A percentile compares a stretch with the other conserved stretches of the same genome.
Evolutionary conservation across 2,329 filamentous ascomycete genomes (phyloP).

Genomic region (Hypoxylon rubiginosum): DNA sequence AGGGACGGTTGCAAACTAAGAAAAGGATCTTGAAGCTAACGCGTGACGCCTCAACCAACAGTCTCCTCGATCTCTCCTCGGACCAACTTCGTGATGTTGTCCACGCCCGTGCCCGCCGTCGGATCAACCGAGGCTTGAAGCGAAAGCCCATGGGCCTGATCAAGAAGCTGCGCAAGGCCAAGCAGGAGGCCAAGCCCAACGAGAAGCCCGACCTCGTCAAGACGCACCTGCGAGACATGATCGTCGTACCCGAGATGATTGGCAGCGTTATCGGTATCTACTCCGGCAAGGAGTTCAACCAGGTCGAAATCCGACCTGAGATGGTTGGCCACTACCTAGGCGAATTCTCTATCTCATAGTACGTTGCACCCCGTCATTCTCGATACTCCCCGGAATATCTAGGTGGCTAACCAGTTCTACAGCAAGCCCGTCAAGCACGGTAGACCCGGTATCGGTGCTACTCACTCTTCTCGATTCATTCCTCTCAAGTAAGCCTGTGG

Average conservation of each 20-base stretch:
- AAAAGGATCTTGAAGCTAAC: constrained; percentile 35
- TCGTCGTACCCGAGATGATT: constrained; percentile 99
- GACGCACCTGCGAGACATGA: constrained; percentile 99
- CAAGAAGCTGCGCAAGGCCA: constrained; percentile 99
- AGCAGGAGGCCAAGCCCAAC: constrained; percentile 99
- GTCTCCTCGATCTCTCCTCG: constrained; percentile 97
- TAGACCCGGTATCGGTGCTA: constrained; percentile 99
- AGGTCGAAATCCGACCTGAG: constrained; percentile 99
- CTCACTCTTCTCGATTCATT: constrained; percentile 99
- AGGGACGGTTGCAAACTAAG: background rate
- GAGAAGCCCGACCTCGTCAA: constrained; percentile 99
- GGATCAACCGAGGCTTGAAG: constrained; percentile 99
- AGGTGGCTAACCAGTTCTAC: constrained; percentile 63
- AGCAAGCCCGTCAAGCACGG: constrained; percentile 99
- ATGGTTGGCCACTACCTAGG: constrained; percentile 99
- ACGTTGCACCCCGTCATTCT: constrained; percentile 62
- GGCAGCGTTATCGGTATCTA: constrained; percentile 98
- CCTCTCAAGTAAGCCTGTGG: constrained; percentile 90
- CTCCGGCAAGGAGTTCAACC: constrained; percentile 99
- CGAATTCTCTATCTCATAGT: constrained; percentile 99
- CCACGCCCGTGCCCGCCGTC: constrained; percentile 96
- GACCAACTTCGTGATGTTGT: constrained; percentile 99
- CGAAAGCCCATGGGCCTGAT: constrained; percentile 99
- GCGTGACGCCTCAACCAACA: constrained; percentile 56
- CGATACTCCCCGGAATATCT: background rate